Evolutionary conservation across 768 basidiomycete genomes (phyloP), one percentile per base, ranked within the genome.

Genomic region (Crassisporium funariophilum): DNA sequence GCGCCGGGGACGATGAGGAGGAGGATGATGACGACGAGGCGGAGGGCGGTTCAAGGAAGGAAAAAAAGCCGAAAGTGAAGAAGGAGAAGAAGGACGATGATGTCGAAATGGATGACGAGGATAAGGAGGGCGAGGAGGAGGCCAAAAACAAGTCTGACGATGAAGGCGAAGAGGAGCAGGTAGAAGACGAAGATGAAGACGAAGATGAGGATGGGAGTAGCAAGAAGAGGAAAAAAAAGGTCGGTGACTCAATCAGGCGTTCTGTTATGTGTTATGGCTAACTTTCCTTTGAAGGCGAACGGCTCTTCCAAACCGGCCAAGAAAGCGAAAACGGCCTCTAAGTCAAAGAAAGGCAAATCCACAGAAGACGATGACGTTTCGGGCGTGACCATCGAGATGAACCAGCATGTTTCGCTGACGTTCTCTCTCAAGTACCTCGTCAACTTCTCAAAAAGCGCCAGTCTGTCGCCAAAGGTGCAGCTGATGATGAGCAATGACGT

Each of bases 371-470:
- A 83, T 15, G 76, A 79, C 2, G 79, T 81, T 4, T 73, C 74
- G 11, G 81, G 76, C 36, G 86, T 95, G 38, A 65, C 71, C 51
- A 88, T 97, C 62, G 82, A 89, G 68, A 88, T 97, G 79, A 91
- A 92, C 61, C 85, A 88, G 63, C 83, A 90, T 53, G 95, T 99
- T 52, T 81, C 84, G 34, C 76, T 98, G 39, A 98, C 94, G 1
- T 98, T 98, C 75, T 93, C 91, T 23, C 75, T 98, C 58, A 98
- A 98, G 68, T 99, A 98, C 69, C 84, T 98, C 21, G 86, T 90
- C 66, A 98, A 97, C 72, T 98, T 99, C 61, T 83, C 92, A 42
- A 98, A 97, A 78, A 91, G 88, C 53, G 73, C 88, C 1, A 76
- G 84, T 22, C 71, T 99, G 29, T 79, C 83, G 11, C 75, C 44